Evolutionary conservation across 2,329 filamentous ascomycete species (phyloP).

Genomic region (Phaeoacremonium minimum): DNA sequence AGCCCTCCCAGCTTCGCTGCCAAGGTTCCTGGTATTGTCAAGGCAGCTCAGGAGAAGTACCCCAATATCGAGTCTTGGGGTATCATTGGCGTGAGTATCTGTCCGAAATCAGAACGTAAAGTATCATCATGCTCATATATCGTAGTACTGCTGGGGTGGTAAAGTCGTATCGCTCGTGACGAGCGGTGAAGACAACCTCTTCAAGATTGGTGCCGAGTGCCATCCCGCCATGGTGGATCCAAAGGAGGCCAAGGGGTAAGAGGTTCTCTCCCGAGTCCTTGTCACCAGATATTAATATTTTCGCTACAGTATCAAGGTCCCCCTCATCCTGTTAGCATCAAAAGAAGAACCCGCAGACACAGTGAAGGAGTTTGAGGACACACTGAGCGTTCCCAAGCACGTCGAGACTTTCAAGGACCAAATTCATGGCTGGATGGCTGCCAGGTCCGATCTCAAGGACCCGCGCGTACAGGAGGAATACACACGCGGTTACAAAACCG

Average conservation of each 20-base stretch:
- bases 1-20: constrained; percentile 41
- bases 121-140: not conserved
- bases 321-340: constrained; percentile 60
- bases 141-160: constrained; percentile 66
- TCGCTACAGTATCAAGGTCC: constrained; percentile 51
- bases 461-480: constrained; percentile 57
- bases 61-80: constrained; percentile 54
- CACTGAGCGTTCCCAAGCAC: constrained; percentile 49
- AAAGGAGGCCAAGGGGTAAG: constrained; percentile 45
- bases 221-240: constrained; percentile 64
- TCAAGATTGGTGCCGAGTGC: constrained; percentile 45
- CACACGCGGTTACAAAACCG: constrained; percentile 54
- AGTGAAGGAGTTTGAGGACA: constrained; percentile 52
- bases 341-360: constrained; percentile 56
- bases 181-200: constrained; percentile 48
- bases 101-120: constrained; percentile 5
- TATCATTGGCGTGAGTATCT: constrained; percentile 50
- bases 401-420: constrained; percentile 64
- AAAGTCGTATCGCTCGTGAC: constrained; percentile 55
- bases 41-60: constrained; percentile 46
- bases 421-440: constrained; percentile 73
- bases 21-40: constrained; percentile 50
- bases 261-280: not conserved
- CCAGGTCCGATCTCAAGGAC: constrained; percentile 55
- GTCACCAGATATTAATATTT: no score